These are phyloP conservation scores for Penicillium riverlandense DNA, from an alignment of 495 filamentous ascomycete genomes.

Conservation along the genomic window DNA sequence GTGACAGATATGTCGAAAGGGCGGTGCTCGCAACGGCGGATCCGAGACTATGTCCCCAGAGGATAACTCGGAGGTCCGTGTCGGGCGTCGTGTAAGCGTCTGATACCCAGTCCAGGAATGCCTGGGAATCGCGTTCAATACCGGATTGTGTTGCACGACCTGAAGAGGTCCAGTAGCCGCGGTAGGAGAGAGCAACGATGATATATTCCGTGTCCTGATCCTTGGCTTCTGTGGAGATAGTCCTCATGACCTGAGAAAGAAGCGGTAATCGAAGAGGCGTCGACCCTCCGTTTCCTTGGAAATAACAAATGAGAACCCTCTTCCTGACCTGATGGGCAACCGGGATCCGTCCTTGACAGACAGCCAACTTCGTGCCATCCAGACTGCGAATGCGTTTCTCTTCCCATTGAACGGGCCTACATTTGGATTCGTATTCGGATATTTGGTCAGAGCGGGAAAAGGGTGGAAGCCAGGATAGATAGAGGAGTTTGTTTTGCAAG, in stretches of 20 bases:
- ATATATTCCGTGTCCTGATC: slow-evolving; percentile 31
- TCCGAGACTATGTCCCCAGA: slow-evolving; percentile 83
- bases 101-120: slow-evolving; percentile 50
- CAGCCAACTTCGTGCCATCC: slow-evolving; percentile 55
- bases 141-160: slow-evolving; percentile 61
- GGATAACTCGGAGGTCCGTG: slow-evolving; percentile 40
- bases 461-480: slow-evolving; percentile 68
- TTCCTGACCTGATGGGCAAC: neutral
- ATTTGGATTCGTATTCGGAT: slow-evolving; percentile 49
- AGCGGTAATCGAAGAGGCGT: slow-evolving; percentile 61
- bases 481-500: slow-evolving; percentile 80
- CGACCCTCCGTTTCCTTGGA: slow-evolving; percentile 36
- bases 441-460: slow-evolving; percentile 47
- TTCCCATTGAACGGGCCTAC: slow-evolving; percentile 54
- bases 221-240: slow-evolving; percentile 5
- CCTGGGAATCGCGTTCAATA: slow-evolving; percentile 56
- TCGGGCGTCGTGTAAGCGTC: slow-evolving; percentile 20
- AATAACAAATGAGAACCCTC: slow-evolving; percentile 30
- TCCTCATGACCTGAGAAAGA: slow-evolving; percentile 45
- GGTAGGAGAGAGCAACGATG: slow-evolving; percentile 62
- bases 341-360: slow-evolving; percentile 42
- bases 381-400: slow-evolving; percentile 44
- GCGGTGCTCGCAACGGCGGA: slow-evolving; percentile 46
- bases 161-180: slow-evolving; percentile 72
- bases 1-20: slow-evolving; percentile 37